phyloP scores from a whole-genome alignment of 805 yeast genomes.

The Wickerhamiella kazuoi region DNA sequence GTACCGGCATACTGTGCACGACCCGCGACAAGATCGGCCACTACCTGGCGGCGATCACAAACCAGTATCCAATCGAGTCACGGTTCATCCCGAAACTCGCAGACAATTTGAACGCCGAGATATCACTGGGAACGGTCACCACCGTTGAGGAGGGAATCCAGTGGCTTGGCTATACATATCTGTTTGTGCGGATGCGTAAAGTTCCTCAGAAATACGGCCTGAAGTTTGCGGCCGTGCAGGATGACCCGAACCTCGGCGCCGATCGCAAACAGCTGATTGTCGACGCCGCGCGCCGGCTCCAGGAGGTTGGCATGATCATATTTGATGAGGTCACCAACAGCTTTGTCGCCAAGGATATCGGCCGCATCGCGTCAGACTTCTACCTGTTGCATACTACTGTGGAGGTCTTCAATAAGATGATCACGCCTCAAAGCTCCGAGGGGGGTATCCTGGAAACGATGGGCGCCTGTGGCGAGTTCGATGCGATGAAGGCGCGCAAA shows the following conservation, averaged over 20 bases:
- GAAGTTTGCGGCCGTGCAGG: constrained; percentile 65
- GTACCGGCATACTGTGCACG: constrained; percentile 85
- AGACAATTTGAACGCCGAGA: constrained; percentile 92
- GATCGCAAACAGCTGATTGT: constrained; percentile 60
- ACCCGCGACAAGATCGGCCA: constrained; percentile 67
- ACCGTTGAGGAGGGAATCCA: constrained; percentile 85
- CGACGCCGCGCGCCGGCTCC: constrained; percentile 68
- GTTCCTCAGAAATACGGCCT: constrained; percentile 88
- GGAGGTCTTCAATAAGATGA: constrained; percentile 72
- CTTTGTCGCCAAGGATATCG: constrained; percentile 71
- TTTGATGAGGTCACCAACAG: constrained; percentile 73
- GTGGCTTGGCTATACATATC: constrained; percentile 95
- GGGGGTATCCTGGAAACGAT: constrained; percentile 81
- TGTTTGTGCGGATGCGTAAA: constrained; percentile 84
- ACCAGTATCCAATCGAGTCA: constrained; percentile 94
- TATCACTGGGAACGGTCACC: constrained; percentile 87
- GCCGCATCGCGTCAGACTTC: constrained; percentile 88
- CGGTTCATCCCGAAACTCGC: constrained; percentile 57
- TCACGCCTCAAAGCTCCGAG: constrained; percentile 73
- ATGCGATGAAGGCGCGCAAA: constrained; percentile 68
- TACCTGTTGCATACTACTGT: constrained; percentile 70
- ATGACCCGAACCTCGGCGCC: constrained; percentile 64
- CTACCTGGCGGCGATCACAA: constrained; percentile 72
- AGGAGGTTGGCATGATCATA: constrained; percentile 78
- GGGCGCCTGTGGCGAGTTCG: constrained; percentile 87